phyloP scores from a whole-genome alignment of 352 stramenopile genomes.

The Phytophthora vignae region DNA sequence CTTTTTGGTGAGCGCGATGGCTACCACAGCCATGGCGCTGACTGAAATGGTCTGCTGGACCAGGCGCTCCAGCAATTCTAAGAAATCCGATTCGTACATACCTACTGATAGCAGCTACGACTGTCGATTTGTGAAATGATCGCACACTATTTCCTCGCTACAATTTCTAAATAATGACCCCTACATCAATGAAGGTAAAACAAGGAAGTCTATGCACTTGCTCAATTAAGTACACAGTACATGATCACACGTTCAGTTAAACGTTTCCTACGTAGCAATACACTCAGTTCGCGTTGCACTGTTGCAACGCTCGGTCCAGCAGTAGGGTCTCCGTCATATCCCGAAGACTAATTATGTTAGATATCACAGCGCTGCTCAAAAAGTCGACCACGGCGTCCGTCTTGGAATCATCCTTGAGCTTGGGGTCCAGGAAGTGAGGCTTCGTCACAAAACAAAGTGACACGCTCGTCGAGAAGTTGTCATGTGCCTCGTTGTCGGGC shows the following conservation, averaged over 20 bases:
- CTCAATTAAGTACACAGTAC: too few species aligned
- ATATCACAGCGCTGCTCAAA: slow-evolving; percentile 40
- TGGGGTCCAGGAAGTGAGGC: slow-evolving; percentile 45
- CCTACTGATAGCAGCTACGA: neutral
- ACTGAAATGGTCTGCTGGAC: slow-evolving; percentile 54
- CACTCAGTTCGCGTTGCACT: neutral
- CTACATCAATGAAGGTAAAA: too few species aligned
- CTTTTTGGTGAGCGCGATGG: slow-evolving; percentile 47
- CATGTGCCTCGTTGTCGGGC: slow-evolving; percentile 34
- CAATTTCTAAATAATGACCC: too few species aligned
- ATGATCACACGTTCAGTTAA: too few species aligned
- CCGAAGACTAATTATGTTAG: slow-evolving; percentile 40
- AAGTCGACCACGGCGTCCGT: slow-evolving; percentile 49
- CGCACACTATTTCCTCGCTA: too few species aligned
- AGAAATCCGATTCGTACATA: too few species aligned
- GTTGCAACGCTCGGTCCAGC: slow-evolving; percentile 28
- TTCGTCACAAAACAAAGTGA: slow-evolving; percentile 60
- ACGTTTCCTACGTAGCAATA: too few species aligned
- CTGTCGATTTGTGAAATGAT: too few species aligned
- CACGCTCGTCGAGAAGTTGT: slow-evolving; percentile 42
- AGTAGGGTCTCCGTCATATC: slow-evolving; percentile 59
- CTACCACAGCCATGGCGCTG: slow-evolving; percentile 42
- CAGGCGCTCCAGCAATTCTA: slow-evolving; percentile 18
- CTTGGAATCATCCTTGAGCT: slow-evolving; percentile 36
- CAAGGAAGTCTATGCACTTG: too few species aligned